Conservation (phyloP, 2,329 filamentous ascomycete genomes). For the Aaosphaeria pasadenensis region DNA sequence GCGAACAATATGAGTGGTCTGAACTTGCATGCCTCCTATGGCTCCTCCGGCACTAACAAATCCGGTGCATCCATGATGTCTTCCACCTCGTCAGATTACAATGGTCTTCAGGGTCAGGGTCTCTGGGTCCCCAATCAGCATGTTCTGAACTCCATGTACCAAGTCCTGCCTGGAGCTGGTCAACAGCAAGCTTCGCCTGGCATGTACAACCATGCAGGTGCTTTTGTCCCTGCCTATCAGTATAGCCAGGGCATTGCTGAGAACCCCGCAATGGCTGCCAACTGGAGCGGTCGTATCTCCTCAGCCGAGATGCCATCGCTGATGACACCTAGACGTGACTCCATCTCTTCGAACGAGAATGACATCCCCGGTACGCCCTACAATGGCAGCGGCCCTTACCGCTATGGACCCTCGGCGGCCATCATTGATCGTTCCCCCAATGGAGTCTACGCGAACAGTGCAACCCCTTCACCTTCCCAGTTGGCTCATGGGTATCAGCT, state of each 20-base stretch:
- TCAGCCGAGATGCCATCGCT: constrained; percentile 49
- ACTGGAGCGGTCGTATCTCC: constrained; percentile 46
- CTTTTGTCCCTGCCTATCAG: constrained; percentile 45
- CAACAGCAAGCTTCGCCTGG: constrained; percentile 35
- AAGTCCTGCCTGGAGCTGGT: constrained; percentile 26
- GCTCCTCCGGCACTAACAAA: constrained; percentile 29
- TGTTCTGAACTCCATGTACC: constrained; percentile 31
- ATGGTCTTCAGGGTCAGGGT: constrained; percentile 31
- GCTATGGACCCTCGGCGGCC: constrained; percentile 42
- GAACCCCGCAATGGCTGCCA: constrained; percentile 44
- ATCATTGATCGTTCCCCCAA: constrained; percentile 51
- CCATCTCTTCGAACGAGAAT: constrained; percentile 52
- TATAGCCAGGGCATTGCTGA: constrained; percentile 45
- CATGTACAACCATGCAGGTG: constrained; percentile 46
- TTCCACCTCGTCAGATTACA: constrained; percentile 32
- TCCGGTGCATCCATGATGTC: constrained; percentile 29
- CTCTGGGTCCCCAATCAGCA: constrained; percentile 38
- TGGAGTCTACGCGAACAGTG: constrained; percentile 46
- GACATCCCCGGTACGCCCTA: constrained; percentile 50
- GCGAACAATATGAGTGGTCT: constrained; percentile 34
- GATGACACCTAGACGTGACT: constrained; percentile 51
- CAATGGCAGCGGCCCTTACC: constrained; percentile 42
- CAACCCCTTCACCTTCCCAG: constrained; percentile 50
- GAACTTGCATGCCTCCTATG: constrained; percentile 34
- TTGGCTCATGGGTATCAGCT: constrained; percentile 43